Percentiles rank a stretch among this genome's conserved stretches.
Evolutionary conservation across 108 stramenopile species (phyloP).

Genomic region (Cyclotella kingstonii): DNA sequence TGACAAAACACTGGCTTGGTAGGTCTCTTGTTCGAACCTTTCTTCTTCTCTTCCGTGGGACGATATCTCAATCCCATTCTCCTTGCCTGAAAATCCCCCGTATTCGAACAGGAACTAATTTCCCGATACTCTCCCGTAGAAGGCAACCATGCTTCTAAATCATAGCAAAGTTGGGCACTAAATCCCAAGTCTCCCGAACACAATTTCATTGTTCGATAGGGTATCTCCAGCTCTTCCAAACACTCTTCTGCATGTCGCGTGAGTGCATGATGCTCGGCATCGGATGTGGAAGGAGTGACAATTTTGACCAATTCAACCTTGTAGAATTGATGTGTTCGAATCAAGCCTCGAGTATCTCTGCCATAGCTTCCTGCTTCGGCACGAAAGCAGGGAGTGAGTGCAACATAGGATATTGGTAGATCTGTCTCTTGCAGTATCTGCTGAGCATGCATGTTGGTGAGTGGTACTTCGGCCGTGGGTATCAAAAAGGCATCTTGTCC

Average conservation of each 20-base stretch:
- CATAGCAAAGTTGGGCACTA: conserved; percentile 91
- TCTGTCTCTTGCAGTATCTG: conserved; percentile 84
- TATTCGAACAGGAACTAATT: conserved; percentile 93
- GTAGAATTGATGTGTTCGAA: conserved; percentile 97
- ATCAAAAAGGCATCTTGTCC: conserved; percentile 97
- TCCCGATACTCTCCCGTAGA: conserved; percentile 91
- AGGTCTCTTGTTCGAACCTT: conserved; percentile 80
- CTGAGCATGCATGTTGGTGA: conserved; percentile 90
- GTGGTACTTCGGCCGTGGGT: conserved; percentile 96
- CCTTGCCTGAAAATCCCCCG: conserved; percentile 96
- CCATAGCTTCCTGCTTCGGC: conserved; percentile 98
- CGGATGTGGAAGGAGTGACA: conserved; percentile 74
- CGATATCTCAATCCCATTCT: conserved; percentile 95
- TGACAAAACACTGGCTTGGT: conserved; percentile 85
- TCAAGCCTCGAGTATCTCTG: conserved; percentile 92
- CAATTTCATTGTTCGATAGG: conserved; percentile 91
- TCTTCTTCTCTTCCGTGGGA: conserved; percentile 63
- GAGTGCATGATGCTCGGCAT: conserved; percentile 85
- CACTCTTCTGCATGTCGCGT: conserved; percentile 85
- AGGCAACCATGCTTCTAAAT: conserved; percentile 98
- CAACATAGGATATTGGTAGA: conserved; percentile 87
- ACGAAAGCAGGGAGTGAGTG: conserved; percentile 95
- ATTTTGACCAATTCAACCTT: conserved; percentile 99
- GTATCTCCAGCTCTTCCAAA: conserved; percentile 84
- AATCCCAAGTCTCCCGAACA: conserved; percentile 97